Evolutionary conservation across 805 yeast species (phyloP), one percentile per base, ranked within the genome.

Genomic region (Limtongozyma cylindracea): DNA sequence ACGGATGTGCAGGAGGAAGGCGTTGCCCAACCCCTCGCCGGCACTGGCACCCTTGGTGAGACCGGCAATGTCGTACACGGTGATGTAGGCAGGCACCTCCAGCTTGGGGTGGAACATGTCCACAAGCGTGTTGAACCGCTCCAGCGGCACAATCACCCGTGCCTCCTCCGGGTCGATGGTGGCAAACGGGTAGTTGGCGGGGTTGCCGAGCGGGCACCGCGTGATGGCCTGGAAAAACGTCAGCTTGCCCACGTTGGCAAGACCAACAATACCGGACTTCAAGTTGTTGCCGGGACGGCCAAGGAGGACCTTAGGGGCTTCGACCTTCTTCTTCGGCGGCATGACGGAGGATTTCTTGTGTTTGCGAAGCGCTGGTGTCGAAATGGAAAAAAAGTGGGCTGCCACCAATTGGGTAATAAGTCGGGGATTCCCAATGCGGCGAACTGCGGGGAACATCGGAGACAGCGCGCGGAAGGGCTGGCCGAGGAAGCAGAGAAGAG

Each of bases 101-200:
- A 73, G 61, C 38, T 77, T 73, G 28, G 95, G 84, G 27, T 62
- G 59, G 59, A 78, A 88, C 37, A 72, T 49, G 23, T 61, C 61
- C 37, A 62, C 59, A 23, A 88, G 59, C 29, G 56, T 61, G 37
- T 84, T 91, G 38, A 88, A 67, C 45, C 92, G 67, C 29, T 72
- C 62, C 28, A 92, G 76, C 37, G 94, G 94, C 28, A 88, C 96
- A 32, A 69, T 65, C 24, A 84, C 93, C 44, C 91, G 67, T 21
- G 96, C 94, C 54, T 84, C 94, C 53, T 88, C 96, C 24, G 98
- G 96, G 35, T 84, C 94, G 43, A 78, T 78, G 25, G 98, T 84
- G 19, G 98, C 98, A 44, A 78, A 84, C 13, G 98, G 98, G 46
- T 82, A 84, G 48, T 84, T 84, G 27, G 96, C 98, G 25, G 98